Base-by-base conservation (phyloP, 805 yeast genomes). In the Blastobotrys parvus region DNA sequence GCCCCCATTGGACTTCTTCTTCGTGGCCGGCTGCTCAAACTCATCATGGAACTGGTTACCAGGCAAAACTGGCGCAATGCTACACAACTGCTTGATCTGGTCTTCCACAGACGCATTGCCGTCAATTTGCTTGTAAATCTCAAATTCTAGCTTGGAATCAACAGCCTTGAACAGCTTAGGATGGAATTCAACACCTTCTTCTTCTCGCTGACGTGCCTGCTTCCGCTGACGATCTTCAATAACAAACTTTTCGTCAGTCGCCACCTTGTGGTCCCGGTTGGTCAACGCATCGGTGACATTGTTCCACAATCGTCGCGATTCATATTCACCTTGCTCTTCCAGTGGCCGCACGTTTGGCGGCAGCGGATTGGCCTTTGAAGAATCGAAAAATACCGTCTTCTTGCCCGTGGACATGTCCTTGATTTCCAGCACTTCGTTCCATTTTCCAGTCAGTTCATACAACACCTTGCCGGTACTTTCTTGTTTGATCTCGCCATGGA, bases 161-260 rank as follows among this genome's bases (percentile, higher is more conserved):
- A 62, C 61, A 10, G 68, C 70, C 56, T 71, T 76, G 65, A 90
- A 90, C 35, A 87, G 63, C 56, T 79, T 78, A 18, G 97, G 96
- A 51, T 76, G 78, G 62, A 84, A 88, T 51, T 80, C 88, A 1
- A 74, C 80, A 11, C 90, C 94, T 39, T 80, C 82, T 51, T 82
- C 95, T 16, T 67, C 63, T 53, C 97, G 74, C 54, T 77, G 72
- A 60, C 79, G 82, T 13, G 95, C 87, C 34, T 69, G 64, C 16
- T 65, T 64, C 59, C 98, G 75, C 65, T 92, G 98, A n/a, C 71
- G 71, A 47, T 86, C 83, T 64, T 92, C 98, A 43, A 92, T 86
- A 52, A 77, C 75, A 58, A 70, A 82, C 64, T 92, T 92, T 58
- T 88, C 95, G 23, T 79, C 82, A 0, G 98, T 92, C 1, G 97